phyloP scores from a whole-genome alignment of 345 rosid species.

The Anastatica hierochuntica region DNA sequence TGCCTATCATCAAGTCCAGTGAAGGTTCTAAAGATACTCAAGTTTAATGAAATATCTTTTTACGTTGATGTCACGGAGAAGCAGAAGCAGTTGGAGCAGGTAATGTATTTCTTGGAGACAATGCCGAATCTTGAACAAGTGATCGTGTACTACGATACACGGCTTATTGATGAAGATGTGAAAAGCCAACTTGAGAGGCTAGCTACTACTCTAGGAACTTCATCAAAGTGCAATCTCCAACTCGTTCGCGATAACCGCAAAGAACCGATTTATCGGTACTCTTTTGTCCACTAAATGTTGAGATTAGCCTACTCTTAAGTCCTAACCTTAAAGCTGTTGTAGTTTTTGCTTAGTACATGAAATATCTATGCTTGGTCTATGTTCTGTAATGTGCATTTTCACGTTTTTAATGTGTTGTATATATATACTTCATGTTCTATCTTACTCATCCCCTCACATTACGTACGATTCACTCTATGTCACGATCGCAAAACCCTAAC shows the following conservation, averaged over 20 bases:
- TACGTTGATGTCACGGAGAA: background rate
- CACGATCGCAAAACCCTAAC: too few relatives aligned
- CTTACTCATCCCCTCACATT: too few relatives aligned
- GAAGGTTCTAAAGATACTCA: background rate
- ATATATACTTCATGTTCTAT: too few relatives aligned
- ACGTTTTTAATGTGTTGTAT: too few relatives aligned
- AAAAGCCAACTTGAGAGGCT: background rate
- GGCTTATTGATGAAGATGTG: background rate
- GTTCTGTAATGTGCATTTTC: too few relatives aligned
- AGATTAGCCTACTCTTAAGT: too few relatives aligned
- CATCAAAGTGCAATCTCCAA: background rate
- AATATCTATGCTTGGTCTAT: too few relatives aligned
- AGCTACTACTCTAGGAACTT: background rate
- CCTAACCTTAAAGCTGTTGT: too few relatives aligned
- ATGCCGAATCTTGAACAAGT: background rate
- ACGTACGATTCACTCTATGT: too few relatives aligned
- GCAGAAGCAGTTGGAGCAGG: background rate
- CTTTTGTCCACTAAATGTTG: too few relatives aligned
- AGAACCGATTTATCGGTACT: too few relatives aligned
- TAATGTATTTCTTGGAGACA: background rate
- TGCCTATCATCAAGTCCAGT: slow-evolving; percentile 17
- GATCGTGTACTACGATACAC: background rate
- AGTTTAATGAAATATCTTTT: background rate
- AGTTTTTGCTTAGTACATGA: too few relatives aligned
- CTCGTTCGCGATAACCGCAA: background rate